Conservation (phyloP, 73 alveolate genomes). For the Uronychia setigera region DNA sequence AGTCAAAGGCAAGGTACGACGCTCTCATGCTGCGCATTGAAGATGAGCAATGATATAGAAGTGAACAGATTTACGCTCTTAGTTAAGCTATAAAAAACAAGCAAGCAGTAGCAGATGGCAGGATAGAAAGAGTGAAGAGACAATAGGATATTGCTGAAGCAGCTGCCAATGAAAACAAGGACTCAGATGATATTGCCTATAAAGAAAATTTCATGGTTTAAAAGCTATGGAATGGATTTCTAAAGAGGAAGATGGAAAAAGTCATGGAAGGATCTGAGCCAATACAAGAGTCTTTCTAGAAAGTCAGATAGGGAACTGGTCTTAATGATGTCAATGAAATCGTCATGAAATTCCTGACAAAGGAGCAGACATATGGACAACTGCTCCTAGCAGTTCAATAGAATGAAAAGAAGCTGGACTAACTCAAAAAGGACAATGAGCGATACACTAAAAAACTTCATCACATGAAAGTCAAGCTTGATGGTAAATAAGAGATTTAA, state of each 20-base stretch:
- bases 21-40: neutral
- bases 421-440: neutral
- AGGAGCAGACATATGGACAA: constrained; percentile 16
- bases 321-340: constrained; percentile 7
- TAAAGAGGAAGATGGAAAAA: constrained; percentile 4
- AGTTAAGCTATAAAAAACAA: neutral
- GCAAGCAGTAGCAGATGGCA: neutral
- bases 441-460: neutral
- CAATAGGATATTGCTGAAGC: constrained; percentile 35
- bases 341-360: constrained; percentile 18
- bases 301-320: neutral
- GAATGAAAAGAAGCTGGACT: constrained; percentile 13
- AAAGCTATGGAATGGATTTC: neutral
- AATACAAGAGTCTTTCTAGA: constrained; percentile 1
- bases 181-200: neutral
- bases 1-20: neutral
- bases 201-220: constrained; percentile 7
- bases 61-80: neutral
- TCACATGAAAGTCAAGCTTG: constrained; percentile 10
- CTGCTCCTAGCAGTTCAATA: constrained; percentile 11
- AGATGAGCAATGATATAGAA: neutral
- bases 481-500: constrained; percentile 3
- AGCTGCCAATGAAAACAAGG: constrained; percentile 24
- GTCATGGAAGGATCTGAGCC: neutral
- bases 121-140: constrained; percentile 11